A percentile compares a stretch with the other conserved stretches of the same genome.
Conservation (phyloP, 352 stramenopile species). For the Elongisporangium senticosum region DNA sequence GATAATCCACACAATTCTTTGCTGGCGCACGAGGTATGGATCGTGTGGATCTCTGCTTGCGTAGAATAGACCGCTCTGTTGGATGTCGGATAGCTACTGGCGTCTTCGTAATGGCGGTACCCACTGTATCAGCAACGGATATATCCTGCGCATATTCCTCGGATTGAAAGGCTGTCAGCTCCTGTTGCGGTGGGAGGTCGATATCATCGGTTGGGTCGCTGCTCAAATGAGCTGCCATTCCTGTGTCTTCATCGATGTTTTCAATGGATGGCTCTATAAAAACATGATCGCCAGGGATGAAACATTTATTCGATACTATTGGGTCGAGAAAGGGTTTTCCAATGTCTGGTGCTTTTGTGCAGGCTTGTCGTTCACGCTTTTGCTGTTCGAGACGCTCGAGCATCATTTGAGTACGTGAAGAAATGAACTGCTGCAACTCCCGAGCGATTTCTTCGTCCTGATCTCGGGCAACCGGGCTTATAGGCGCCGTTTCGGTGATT, state of each 20-base stretch:
- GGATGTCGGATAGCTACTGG: not conserved
- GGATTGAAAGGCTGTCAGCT: not conserved
- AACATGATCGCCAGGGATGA: not conserved
- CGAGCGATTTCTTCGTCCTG: constrained; percentile 15
- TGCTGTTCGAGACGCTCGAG: constrained; percentile 34
- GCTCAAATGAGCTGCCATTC: not conserved
- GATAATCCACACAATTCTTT: constrained; percentile 44
- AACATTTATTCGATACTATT: not conserved
- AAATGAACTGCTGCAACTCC: constrained; percentile 35
- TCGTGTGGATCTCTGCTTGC: not conserved
- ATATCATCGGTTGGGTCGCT: not conserved
- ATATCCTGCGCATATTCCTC: not conserved
- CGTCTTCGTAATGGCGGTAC: not conserved
- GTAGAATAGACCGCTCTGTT: not conserved
- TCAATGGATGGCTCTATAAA: not conserved
- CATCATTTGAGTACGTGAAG: constrained; percentile 22
- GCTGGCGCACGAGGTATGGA: constrained; percentile 5
- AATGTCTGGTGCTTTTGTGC: not conserved
- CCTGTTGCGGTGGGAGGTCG: not conserved
- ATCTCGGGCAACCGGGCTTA: not conserved
- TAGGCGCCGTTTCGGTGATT: not conserved
- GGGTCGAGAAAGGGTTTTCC: not conserved
- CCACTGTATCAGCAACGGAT: not conserved
- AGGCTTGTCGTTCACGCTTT: constrained; percentile 9
- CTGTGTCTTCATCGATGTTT: not conserved